Evolutionary conservation across 441 rosid species (phyloP).

Genomic region (Codiaeum variegatum): DNA sequence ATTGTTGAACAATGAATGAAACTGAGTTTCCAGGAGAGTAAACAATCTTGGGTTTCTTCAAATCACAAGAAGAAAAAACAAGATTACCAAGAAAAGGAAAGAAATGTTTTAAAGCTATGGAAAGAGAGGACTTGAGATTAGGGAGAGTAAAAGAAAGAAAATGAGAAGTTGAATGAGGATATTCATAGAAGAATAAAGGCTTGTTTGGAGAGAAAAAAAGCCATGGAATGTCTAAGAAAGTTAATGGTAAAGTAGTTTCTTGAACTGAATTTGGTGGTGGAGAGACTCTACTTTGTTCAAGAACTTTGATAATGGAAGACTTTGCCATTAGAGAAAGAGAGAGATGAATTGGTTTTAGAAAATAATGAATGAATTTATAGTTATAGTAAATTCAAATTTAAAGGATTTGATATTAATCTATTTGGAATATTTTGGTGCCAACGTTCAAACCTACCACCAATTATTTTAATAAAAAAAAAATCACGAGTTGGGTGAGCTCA

Average conservation of each 20-base stretch:
- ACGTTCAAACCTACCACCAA: too few species aligned
- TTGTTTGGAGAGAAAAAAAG: conserved; percentile 34
- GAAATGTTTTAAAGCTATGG: conserved; percentile 49
- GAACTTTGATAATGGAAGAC: not conserved
- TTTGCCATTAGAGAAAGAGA: not conserved
- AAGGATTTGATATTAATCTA: too few species aligned
- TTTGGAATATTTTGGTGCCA: too few species aligned
- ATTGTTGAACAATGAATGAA: conserved; percentile 25
- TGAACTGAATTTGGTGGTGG: conserved; percentile 5
- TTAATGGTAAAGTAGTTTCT: conserved; percentile 32
- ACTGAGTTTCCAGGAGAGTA: conserved; percentile 22
- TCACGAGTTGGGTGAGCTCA: too few species aligned
- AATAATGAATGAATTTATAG: not conserved
- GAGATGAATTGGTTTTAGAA: not conserved
- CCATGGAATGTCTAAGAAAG: conserved; percentile 52
- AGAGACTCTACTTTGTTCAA: conserved; percentile 4
- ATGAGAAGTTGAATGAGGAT: conserved; percentile 27
- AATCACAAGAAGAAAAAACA: conserved; percentile 11
- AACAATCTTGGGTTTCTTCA: conserved; percentile 23
- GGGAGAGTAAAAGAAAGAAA: conserved; percentile 32
- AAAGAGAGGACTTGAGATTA: conserved; percentile 43
- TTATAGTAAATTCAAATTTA: too few species aligned
- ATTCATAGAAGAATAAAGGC: conserved; percentile 40
- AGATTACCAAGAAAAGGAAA: conserved; percentile 38
- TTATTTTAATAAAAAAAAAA: too few species aligned